A percentile compares a stretch with the other conserved stretches of the same genome.
These are phyloP conservation scores for Vitis labrusca DNA, from an alignment of 164 flowering plant species.

Conservation along the genomic window DNA sequence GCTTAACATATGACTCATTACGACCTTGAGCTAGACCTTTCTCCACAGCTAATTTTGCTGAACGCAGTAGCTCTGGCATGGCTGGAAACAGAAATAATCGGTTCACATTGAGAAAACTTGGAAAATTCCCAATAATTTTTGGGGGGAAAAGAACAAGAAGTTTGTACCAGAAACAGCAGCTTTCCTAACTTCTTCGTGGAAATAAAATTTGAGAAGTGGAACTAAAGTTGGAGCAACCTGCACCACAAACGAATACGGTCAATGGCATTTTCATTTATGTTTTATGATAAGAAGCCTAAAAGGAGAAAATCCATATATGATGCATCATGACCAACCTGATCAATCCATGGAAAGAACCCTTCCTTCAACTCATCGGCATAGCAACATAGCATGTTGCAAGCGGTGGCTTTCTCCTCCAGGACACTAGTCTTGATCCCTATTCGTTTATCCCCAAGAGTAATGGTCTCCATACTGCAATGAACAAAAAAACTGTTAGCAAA, in stretches of 20 bases:
- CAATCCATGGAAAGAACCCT: conserved; percentile 83
- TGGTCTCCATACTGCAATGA: conserved; percentile 64
- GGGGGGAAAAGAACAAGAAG: neutral
- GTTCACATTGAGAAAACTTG: neutral
- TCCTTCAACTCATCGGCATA: conserved; percentile 83
- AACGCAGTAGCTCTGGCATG: conserved; percentile 76
- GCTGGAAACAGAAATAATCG: conserved; percentile 30
- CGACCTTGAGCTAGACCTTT: conserved; percentile 67
- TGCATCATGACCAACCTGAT: conserved; percentile 45
- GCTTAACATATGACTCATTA: conserved; percentile 65
- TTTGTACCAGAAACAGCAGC: conserved; percentile 83
- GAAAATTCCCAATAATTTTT: neutral
- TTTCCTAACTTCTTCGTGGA: conserved; percentile 79
- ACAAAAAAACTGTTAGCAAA: neutral
- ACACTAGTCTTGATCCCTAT: conserved; percentile 77
- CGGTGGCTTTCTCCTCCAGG: conserved; percentile 81
- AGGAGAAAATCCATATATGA: neutral
- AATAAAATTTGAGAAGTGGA: conserved; percentile 76
- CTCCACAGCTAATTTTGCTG: conserved; percentile 72
- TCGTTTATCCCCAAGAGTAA: conserved; percentile 75
- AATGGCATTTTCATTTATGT: too few relatives aligned
- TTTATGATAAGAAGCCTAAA: neutral
- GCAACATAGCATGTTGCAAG: conserved; percentile 82
- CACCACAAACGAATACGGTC: neutral
- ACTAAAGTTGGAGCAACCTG: conserved; percentile 77